Evolutionary conservation across 2,329 filamentous ascomycete species (phyloP).

Genomic region (Aspergillus ochraceus): DNA sequence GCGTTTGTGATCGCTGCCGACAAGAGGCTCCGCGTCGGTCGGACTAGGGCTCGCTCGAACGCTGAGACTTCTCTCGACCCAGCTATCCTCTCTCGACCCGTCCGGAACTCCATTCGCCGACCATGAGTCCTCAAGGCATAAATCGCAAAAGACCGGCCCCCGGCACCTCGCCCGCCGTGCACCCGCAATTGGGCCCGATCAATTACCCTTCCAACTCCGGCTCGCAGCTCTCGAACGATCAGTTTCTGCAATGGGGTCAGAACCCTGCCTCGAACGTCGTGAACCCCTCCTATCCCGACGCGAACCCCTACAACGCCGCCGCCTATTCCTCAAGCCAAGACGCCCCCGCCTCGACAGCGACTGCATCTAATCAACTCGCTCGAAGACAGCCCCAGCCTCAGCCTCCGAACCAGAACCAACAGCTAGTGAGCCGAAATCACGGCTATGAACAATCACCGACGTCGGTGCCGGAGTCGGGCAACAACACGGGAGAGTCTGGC

Average conservation of each 20-base stretch:
- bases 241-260: constrained; percentile 57
- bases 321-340: constrained; percentile 47
- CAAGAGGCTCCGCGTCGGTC: neutral
- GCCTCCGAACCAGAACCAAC: constrained; percentile 28
- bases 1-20: neutral
- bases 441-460: constrained; percentile 39
- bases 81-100: constrained; percentile 3
- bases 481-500: constrained; percentile 32
- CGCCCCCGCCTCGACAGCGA: constrained; percentile 50
- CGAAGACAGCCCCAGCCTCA: constrained; percentile 28
- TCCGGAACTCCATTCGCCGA: constrained; percentile 16
- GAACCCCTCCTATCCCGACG: constrained; percentile 38
- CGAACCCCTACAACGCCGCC: constrained; percentile 37
- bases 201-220: constrained; percentile 47
- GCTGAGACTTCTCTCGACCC: neutral
- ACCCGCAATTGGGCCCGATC: constrained; percentile 54
- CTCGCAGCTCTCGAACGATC: constrained; percentile 50
- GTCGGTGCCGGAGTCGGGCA: constrained; percentile 29
- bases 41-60: neutral
- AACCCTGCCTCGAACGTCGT: constrained; percentile 36
- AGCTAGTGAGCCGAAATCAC: constrained; percentile 39
- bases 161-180: constrained; percentile 64
- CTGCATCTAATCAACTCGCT: constrained; percentile 42
- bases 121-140: constrained; percentile 44
- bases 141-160: constrained; percentile 73